phyloP scores from a whole-genome alignment of 805 yeast species.

The Candida pseudoglaebosa region DNA sequence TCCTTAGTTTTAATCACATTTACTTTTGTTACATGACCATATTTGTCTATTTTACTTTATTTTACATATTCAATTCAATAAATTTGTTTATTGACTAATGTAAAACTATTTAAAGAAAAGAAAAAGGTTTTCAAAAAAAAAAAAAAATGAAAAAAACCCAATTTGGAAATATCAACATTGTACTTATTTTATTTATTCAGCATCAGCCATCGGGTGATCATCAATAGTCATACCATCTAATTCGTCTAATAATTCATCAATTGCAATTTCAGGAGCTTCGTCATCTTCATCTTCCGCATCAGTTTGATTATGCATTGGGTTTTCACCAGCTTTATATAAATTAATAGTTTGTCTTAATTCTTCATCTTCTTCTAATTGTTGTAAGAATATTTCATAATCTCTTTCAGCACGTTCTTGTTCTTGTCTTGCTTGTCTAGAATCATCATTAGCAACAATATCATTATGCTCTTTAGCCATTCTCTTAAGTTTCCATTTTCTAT shows the following conservation, averaged over 20 bases:
- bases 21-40: no score
- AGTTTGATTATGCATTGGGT: conserved; percentile 21
- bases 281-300: conserved; percentile 55
- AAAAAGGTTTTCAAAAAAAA: no score
- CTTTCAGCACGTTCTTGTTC: conserved; percentile 89
- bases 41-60: no score
- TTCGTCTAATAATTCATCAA: conserved; percentile 92
- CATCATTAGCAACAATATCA: conserved; percentile 75
- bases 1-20: no score
- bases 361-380: conserved; percentile 94
- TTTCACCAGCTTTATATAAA: conserved; percentile 63
- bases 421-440: conserved; percentile 71
- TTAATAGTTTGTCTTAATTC: conserved; percentile 91
- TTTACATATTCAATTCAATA: no score
- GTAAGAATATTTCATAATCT: conserved; percentile 93
- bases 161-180: no score
- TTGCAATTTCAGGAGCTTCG: conserved; percentile 83
- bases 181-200: no score
- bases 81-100: no score
- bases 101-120: no score
- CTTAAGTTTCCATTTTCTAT: conserved; percentile 87
- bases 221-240: conserved; percentile 89
- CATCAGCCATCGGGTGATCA: conserved; percentile 31
- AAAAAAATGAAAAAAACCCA: no score
- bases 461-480: conserved; percentile 96